A percentile compares a stretch with the other conserved stretches of the same genome.
Evolutionary conservation across 73 alveolate genomes (phyloP).

Genomic region (Stentor roeselii): DNA sequence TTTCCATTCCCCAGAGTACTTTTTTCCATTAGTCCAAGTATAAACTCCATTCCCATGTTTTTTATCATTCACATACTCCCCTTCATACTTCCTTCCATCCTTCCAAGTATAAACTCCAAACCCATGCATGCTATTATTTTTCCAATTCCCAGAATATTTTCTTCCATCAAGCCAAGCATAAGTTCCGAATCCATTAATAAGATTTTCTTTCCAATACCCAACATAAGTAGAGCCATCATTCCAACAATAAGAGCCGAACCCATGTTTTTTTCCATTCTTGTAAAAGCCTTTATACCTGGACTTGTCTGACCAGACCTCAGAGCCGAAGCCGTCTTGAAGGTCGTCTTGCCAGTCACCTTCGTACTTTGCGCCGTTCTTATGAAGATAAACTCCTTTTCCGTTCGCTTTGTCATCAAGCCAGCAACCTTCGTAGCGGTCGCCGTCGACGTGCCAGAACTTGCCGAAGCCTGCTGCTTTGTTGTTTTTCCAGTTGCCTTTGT

Average conservation of each 20-base stretch:
- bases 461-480: conserved; percentile 80
- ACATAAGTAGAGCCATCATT: conserved; percentile 58
- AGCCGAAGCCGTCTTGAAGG: conserved; percentile 52
- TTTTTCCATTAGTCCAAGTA: conserved; percentile 90
- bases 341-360: conserved; percentile 61
- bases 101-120: conserved; percentile 88
- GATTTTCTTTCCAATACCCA: conserved; percentile 72
- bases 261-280: conserved; percentile 64
- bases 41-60: conserved; percentile 92
- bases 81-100: conserved; percentile 95
- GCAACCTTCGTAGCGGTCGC: conserved; percentile 69
- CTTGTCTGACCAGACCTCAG: conserved; percentile 60
- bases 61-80: conserved; percentile 86
- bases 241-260: conserved; percentile 62
- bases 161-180: conserved; percentile 90
- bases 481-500: conserved; percentile 36
- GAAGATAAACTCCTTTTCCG: conserved; percentile 43
- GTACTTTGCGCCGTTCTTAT: conserved; percentile 49
- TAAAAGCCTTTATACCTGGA: conserved; percentile 63
- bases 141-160: conserved; percentile 63
- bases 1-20: conserved; percentile 83
- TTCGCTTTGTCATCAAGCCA: conserved; percentile 57
- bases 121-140: conserved; percentile 78
- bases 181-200: conserved; percentile 81
- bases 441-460: conserved; percentile 67